These are phyloP conservation scores for Amphichorda felina DNA, from an alignment of 2,329 filamentous ascomycete species.

Conservation along the genomic window DNA sequence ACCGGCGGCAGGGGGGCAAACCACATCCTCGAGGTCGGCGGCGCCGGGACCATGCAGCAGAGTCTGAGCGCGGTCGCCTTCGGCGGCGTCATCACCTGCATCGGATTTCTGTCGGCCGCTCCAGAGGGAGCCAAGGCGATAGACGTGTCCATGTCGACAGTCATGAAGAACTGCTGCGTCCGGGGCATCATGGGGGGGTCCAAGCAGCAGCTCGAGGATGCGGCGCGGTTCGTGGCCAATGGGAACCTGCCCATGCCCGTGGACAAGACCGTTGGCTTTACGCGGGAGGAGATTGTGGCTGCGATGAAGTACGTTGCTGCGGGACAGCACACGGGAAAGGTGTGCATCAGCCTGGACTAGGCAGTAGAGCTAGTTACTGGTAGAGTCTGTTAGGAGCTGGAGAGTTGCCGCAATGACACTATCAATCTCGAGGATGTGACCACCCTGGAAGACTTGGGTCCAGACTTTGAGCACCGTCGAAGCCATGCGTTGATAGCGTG, in stretches of 20 bases:
- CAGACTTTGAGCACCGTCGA: no score
- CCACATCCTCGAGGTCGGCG: constrained; percentile 25
- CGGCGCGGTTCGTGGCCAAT: not conserved
- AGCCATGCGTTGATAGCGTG: no score
- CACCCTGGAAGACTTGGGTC: no score
- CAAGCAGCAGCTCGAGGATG: not conserved
- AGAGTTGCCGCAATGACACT: not conserved
- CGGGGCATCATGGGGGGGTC: not conserved
- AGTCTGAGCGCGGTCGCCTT: constrained; percentile 29
- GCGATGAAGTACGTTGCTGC: not conserved
- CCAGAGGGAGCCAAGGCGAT: not conserved
- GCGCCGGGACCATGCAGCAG: constrained; percentile 26
- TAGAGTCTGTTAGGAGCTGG: no score
- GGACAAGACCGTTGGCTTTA: not conserved
- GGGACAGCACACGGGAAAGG: constrained; percentile 21
- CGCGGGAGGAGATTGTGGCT: not conserved
- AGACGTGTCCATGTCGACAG: not conserved
- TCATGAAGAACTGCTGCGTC: not conserved
- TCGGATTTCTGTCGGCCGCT: constrained; percentile 25
- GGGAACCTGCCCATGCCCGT: not conserved
- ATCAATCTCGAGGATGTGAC: no score
- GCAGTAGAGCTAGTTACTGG: constrained; percentile 1
- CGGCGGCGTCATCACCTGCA: constrained; percentile 31
- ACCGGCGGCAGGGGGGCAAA: constrained; percentile 32
- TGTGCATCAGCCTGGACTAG: constrained; percentile 14